These are phyloP conservation scores for Lasiodiplodia gonubiensis DNA, from an alignment of 2,329 filamentous ascomycete species.

Conservation along the genomic window DNA sequence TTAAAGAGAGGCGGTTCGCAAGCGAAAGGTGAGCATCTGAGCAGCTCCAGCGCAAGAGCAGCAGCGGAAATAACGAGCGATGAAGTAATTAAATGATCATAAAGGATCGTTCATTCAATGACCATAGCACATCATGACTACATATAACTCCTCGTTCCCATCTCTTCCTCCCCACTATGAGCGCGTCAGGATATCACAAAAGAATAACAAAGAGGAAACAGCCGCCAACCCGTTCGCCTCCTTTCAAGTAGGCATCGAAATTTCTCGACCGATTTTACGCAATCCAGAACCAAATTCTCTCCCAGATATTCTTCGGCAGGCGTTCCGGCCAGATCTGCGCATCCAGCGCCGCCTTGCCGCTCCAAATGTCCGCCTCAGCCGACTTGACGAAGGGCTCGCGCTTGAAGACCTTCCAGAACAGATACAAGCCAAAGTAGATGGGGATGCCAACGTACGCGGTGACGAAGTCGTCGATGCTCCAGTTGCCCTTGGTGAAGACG, in stretches of 20 bases:
- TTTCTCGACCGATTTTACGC: slow-evolving; percentile 37
- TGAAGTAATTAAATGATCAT: neutral
- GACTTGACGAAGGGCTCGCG: slow-evolving; percentile 59
- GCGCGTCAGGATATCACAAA: neutral
- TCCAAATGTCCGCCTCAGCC: slow-evolving; percentile 52
- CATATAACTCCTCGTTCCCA: neutral
- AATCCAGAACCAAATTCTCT: slow-evolving; percentile 58
- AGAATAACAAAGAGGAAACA: neutral
- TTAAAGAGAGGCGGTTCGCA: too few species aligned
- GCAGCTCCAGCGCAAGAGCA: neutral
- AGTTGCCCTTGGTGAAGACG: slow-evolving; percentile 18
- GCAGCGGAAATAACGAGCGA: neutral
- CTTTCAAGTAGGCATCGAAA: neutral
- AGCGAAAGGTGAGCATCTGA: too few species aligned
- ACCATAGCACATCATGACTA: neutral
- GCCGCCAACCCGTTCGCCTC: too few species aligned
- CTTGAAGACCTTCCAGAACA: slow-evolving; percentile 70
- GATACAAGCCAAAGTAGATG: slow-evolving; percentile 41
- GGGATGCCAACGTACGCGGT: slow-evolving; percentile 57
- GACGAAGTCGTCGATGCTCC: slow-evolving; percentile 48
- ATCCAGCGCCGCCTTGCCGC: slow-evolving; percentile 55
- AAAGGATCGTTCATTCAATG: neutral
- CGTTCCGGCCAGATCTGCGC: slow-evolving; percentile 53
- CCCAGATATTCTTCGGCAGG: slow-evolving; percentile 49
- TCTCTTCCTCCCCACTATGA: neutral